Conservation (phyloP, 1,284 basidiomycete genomes). For the Tylopilus sp. region DNA sequence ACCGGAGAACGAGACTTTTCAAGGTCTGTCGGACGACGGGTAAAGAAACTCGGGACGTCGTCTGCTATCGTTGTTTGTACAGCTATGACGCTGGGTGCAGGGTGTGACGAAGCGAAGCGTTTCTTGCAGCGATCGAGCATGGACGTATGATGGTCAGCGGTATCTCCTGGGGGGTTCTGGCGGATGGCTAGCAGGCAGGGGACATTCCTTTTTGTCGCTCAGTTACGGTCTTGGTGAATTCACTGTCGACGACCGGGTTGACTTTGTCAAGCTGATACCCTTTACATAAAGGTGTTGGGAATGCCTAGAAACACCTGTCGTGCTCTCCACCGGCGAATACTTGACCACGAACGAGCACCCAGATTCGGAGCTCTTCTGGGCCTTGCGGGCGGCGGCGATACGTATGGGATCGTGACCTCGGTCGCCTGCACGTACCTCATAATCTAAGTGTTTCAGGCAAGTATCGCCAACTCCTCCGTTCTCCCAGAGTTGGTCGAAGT, state of each 20-base stretch:
- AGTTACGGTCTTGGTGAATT: slow-evolving; percentile 41
- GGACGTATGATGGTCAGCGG: slow-evolving; percentile 39
- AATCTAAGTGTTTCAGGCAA: slow-evolving; percentile 23
- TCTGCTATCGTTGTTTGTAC: not conserved
- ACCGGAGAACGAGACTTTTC: slow-evolving; percentile 11
- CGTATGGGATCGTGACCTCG: slow-evolving; percentile 22
- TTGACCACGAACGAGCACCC: slow-evolving; percentile 21
- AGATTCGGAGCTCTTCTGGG: slow-evolving; percentile 39
- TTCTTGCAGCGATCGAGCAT: slow-evolving; percentile 33
- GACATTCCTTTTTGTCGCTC: slow-evolving; percentile 41
- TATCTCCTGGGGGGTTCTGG: slow-evolving; percentile 34
- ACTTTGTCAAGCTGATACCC: not conserved
- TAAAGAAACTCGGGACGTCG: not conserved
- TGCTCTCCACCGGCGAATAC: slow-evolving; percentile 18
- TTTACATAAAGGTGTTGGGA: slow-evolving; percentile 38
- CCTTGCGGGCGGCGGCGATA: slow-evolving; percentile 48
- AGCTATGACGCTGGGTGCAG: slow-evolving; percentile 41
- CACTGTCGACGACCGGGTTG: not conserved
- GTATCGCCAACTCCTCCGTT: slow-evolving; percentile 19
- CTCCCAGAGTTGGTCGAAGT: slow-evolving; percentile 20
- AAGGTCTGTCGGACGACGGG: slow-evolving; percentile 8
- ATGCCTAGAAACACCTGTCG: slow-evolving; percentile 33
- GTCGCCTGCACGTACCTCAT: slow-evolving; percentile 32
- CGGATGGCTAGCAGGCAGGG: slow-evolving; percentile 44
- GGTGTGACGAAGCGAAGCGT: slow-evolving; percentile 45